Evolutionary conservation across 2,329 filamentous ascomycete species (phyloP), one percentile per base, ranked within the genome.

Genomic region (Penicillium sp.): DNA sequence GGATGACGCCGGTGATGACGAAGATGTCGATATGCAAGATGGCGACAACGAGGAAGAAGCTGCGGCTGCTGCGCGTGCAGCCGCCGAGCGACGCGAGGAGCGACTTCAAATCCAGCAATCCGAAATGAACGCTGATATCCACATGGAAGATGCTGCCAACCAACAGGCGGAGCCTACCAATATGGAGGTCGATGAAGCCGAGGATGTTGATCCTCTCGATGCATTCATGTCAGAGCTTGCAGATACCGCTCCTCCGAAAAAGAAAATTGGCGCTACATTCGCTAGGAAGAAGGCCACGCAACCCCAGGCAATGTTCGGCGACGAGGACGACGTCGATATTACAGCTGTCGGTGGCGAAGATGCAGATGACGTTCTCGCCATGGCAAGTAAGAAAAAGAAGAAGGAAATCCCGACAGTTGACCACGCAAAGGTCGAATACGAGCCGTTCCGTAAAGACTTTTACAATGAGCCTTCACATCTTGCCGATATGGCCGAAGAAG

Each of bases 401-500:
- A 97, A 97, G 79, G 95, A 98, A 63, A 89, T 98, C n/a, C 93
- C 93, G 0, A 84, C 83, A 0, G 85, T 96, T 58, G 89, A 99
- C 78, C 96, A 98, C 77, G 85, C 83, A 70, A 98, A 97, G 79
- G 81, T 96, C 66, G 87, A 93, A 59, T 89, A 98, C 70, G 87
- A 93, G 69, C 86, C 90, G 3, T 93, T 99, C 75, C 87, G 94
- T 65, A 97, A 97, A 81, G 90, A 92, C 75, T 99, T 99, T 78
- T 99, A 97, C 84, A 89, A 91, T 10, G 93, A 98, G 75, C 93
- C 95, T 10, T 84, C 88, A 22, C 93, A 99, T 76, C 81, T 98
- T 65, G 86, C 88, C 54, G 86, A 91, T 49, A 89, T 98, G 85
- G 92, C 88, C 1, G 90, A 96, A 67, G 91, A 91, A 59, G 93